Evolutionary conservation across 2,329 filamentous ascomycete species (phyloP).

Genomic region (Sarocladiaceae sp.): DNA sequence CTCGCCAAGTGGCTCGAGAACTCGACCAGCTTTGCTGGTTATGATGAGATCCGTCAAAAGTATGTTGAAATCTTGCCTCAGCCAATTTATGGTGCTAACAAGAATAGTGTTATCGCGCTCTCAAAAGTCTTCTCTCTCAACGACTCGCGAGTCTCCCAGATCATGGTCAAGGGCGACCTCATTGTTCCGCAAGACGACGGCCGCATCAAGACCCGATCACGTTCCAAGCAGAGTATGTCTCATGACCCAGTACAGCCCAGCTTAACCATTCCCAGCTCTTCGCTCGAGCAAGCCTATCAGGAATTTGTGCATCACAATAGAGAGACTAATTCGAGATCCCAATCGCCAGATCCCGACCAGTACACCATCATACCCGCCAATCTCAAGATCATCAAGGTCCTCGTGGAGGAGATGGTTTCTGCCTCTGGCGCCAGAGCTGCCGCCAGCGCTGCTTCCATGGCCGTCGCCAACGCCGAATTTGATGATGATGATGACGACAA

Average conservation of each 20-base stretch:
- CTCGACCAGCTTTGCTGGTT: constrained; percentile 94
- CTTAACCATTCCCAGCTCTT: too few relatives aligned
- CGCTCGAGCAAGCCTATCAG: constrained; percentile 16
- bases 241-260: neutral
- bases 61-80: constrained; percentile 46
- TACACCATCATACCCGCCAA: constrained; percentile 83
- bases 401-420: constrained; percentile 84
- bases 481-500: constrained; percentile 66
- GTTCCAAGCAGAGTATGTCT: constrained; percentile 68
- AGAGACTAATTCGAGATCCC: too few relatives aligned
- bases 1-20: constrained; percentile 96
- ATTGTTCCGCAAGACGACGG: constrained; percentile 68
- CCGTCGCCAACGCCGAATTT: constrained; percentile 53
- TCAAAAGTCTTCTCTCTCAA: constrained; percentile 86
- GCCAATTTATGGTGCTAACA: constrained; percentile 21
- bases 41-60: constrained; percentile 96
- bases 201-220: constrained; percentile 89
- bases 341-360: constrained; percentile 72
- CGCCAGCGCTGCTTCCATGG: constrained; percentile 56
- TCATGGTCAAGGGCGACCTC: constrained; percentile 85
- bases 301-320: constrained; percentile 19
- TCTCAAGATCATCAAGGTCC: constrained; percentile 92
- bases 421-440: constrained; percentile 62
- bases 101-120: constrained; percentile 73
- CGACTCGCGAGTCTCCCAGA: constrained; percentile 70